Evolutionary conservation across 2,329 filamentous ascomycete genomes (phyloP).

Genomic region (Hymenoscyphus albidus): DNA sequence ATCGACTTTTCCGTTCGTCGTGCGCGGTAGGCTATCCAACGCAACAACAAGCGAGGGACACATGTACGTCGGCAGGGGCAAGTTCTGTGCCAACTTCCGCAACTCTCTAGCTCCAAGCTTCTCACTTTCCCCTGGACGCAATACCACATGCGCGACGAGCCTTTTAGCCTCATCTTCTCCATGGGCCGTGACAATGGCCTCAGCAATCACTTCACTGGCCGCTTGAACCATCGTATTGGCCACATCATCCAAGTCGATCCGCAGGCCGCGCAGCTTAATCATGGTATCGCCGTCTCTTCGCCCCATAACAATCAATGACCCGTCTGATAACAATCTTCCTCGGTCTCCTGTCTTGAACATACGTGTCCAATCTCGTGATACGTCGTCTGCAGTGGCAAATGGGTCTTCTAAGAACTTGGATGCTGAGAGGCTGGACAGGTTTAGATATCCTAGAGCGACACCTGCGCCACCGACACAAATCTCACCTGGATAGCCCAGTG

Average conservation of each 20-base stretch:
- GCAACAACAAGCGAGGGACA: constrained; percentile 31
- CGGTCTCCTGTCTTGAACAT: constrained; percentile 26
- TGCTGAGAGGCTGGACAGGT: constrained; percentile 18
- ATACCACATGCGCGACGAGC: constrained; percentile 37
- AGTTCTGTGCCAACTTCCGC: constrained; percentile 2
- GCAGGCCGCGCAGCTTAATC: constrained; percentile 37
- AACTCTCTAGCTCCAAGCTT: constrained; percentile 18
- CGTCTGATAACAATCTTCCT: constrained; percentile 33
- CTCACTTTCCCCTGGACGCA: constrained; percentile 9
- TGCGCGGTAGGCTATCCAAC: constrained; percentile 33
- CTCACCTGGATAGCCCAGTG: constrained; percentile 41
- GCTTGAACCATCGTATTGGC: constrained; percentile 31
- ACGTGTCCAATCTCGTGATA: not conserved
- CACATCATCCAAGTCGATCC: constrained; percentile 42
- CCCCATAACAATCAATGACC: constrained; percentile 31
- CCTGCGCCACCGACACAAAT: constrained; percentile 39
- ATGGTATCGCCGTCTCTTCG: constrained; percentile 35
- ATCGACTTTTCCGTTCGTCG: constrained; percentile 34
- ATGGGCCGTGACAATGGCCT: constrained; percentile 28
- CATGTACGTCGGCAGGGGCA: constrained; percentile 37
- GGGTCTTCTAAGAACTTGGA: constrained; percentile 4
- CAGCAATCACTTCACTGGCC: constrained; percentile 24
- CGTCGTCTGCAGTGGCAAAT: not conserved
- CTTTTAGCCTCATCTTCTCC: constrained; percentile 20
- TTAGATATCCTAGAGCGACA: constrained; percentile 36